Percentiles rank a stretch among this genome's conserved stretches.
phyloP scores from a whole-genome alignment of 1,139 yeast genomes.

The Tardiomyces blankii region DNA sequence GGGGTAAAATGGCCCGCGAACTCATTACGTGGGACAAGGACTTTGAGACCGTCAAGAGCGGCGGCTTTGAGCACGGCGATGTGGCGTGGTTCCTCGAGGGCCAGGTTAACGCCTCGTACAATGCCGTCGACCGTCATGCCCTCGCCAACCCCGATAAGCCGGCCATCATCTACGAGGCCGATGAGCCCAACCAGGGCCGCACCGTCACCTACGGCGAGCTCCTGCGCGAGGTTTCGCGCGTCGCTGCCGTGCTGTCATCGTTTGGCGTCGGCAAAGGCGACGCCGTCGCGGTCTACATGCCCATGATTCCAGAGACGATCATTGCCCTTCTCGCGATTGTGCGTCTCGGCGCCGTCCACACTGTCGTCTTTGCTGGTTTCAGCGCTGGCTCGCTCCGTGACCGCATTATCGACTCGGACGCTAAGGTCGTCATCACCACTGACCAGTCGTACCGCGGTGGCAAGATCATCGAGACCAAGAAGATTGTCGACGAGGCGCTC shows the following conservation, averaged over 20 bases:
- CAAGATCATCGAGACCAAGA: slow-evolving; percentile 70
- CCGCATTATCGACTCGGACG: slow-evolving; percentile 68
- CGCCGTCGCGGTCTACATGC: slow-evolving; percentile 75
- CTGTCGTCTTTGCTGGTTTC: slow-evolving; percentile 80
- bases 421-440: slow-evolving; percentile 62
- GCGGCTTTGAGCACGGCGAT: slow-evolving; percentile 52
- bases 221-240: slow-evolving; percentile 54
- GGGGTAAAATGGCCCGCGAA: slow-evolving; percentile 49
- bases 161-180: slow-evolving; percentile 75
- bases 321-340: slow-evolving; percentile 62
- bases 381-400: slow-evolving; percentile 66
- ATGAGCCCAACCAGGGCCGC: slow-evolving; percentile 57
- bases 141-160: slow-evolving; percentile 55
- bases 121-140: slow-evolving; percentile 77
- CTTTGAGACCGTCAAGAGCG: slow-evolving; percentile 45
- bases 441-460: slow-evolving; percentile 81
- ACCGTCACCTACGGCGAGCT: slow-evolving; percentile 61
- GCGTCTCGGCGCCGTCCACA: slow-evolving; percentile 73
- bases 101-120: slow-evolving; percentile 64
- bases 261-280: slow-evolving; percentile 73
- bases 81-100: slow-evolving; percentile 74
- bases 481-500: slow-evolving; percentile 73
- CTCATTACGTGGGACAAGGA: slow-evolving; percentile 53
- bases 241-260: slow-evolving; percentile 29
- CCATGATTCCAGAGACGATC: slow-evolving; percentile 79